These are phyloP conservation scores for Fistulifera solaris DNA, from an alignment of 108 stramenopile species.

Conservation along the genomic window DNA sequence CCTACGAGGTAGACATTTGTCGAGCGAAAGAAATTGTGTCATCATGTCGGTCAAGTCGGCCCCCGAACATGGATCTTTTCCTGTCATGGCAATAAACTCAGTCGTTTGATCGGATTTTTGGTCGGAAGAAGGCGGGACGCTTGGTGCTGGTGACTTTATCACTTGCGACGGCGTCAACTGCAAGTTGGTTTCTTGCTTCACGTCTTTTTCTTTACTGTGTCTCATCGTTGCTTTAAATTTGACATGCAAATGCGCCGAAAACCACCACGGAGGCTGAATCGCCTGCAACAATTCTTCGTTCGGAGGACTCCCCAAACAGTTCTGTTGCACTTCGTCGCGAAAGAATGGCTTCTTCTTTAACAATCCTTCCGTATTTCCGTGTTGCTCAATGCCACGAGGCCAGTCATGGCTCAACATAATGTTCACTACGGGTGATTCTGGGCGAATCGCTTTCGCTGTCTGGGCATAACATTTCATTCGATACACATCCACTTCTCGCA, in stretches of 20 bases:
- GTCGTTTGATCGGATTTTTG: neutral
- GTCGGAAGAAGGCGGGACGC: neutral
- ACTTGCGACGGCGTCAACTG: slow-evolving; percentile 12
- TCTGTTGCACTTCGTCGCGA: slow-evolving; percentile 67
- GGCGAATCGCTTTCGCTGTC: neutral
- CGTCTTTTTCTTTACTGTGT: slow-evolving; percentile 31
- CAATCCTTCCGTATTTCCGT: slow-evolving; percentile 67
- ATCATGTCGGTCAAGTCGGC: slow-evolving; percentile 56
- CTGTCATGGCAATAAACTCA: slow-evolving; percentile 4
- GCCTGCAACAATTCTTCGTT: slow-evolving; percentile 65
- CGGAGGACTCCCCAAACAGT: slow-evolving; percentile 87
- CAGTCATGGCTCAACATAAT: slow-evolving; percentile 94
- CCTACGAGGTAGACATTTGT: slow-evolving; percentile 94
- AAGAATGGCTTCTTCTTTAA: slow-evolving; percentile 81
- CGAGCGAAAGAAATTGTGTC: slow-evolving; percentile 93
- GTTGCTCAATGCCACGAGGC: slow-evolving; percentile 87
- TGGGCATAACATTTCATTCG: slow-evolving; percentile 50
- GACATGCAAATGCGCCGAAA: slow-evolving; percentile 96
- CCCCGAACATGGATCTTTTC: neutral
- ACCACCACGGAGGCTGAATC: slow-evolving; percentile 91
- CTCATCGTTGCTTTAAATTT: slow-evolving; percentile 86
- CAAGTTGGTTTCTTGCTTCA: neutral
- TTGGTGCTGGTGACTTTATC: neutral
- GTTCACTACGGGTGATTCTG: slow-evolving; percentile 39
- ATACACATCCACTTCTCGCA: slow-evolving; percentile 77